Base-by-base conservation (phyloP, 805 yeast genomes). In the Ogataea nakhonphanomensis region DNA sequence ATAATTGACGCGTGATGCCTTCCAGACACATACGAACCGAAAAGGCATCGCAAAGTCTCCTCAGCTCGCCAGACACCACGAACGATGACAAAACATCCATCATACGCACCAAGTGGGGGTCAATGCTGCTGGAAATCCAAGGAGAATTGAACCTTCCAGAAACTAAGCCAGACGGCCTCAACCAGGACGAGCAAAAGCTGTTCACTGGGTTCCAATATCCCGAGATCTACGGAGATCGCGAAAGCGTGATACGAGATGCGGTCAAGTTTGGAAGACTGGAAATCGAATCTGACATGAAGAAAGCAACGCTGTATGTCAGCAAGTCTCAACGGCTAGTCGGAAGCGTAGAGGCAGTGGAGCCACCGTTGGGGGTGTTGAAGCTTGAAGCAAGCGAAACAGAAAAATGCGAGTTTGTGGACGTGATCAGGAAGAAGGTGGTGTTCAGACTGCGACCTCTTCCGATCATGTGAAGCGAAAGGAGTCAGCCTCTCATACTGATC, bases 361-460 rank as follows among this genome's bases (percentile, higher is more conserved):
- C 79, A 0, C 93, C 95, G 0, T 53, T 84, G 33, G 93, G 81
- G 0, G 64, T 85, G 8, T 49, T 85, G 49, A 69, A 70, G 49
- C 67, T 82, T 9, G 67, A 70, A 0, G 44, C 57, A 1, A 42
- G 20, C 8, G 37, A 14, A 11, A 57, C 57, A 8, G 58, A 61
- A 3, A 49, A 58, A 3, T 71, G 82, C 4, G 65, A 76, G 45
- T 61, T 84, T 49, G 61, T 79, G 8, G 91, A 84, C 55, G 62
- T 85, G 1, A 69, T 85, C 3, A 62, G 62, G 24, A 70, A 73
- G 45, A 82, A 81, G 53, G 59, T 84, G 13, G 68, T 81, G 7
- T 85, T 85, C 55, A 74, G 69, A 35, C 74, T 76, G 28, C 68
- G 95, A 46, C 93, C 95, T 0, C 64, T 85, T 36, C 95, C 95